Evolutionary conservation across 176 grass and related monocot genomes (phyloP).

Genomic region (Carex littledalei): DNA sequence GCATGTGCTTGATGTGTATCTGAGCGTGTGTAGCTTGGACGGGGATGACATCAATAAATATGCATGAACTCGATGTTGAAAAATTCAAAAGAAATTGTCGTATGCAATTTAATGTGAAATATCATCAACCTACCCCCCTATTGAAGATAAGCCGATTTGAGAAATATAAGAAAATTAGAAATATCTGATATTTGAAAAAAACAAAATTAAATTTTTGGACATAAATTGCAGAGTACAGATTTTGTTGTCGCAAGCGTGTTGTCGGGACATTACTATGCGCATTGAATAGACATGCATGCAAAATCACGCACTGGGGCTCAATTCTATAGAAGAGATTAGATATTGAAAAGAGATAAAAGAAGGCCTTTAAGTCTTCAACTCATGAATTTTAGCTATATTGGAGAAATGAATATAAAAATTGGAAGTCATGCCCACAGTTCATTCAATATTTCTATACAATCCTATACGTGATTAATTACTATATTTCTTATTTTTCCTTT

Average conservation of each 20-base stretch:
- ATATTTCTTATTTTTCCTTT: neutral
- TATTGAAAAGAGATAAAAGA: neutral
- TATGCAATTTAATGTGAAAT: slow-evolving; percentile 2
- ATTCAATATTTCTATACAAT: neutral
- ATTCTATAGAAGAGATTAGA: neutral
- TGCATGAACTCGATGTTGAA: neutral
- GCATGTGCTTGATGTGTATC: neutral
- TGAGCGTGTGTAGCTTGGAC: neutral
- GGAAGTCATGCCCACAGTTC: neutral
- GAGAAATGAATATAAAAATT: neutral
- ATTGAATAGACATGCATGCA: neutral
- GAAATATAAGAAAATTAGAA: neutral
- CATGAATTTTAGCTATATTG: neutral
- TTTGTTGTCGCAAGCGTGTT: neutral
- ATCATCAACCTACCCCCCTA: neutral
- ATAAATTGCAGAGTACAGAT: neutral
- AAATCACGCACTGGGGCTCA: neutral
- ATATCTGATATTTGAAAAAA: neutral
- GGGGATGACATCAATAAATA: neutral
- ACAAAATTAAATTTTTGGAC: neutral
- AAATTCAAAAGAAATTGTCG: neutral
- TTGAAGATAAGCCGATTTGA: neutral
- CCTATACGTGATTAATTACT: neutral
- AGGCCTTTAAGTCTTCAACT: neutral
- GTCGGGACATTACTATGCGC: neutral